phyloP scores from a whole-genome alignment of 768 basidiomycete species.

The Boletus rex-veris region DNA sequence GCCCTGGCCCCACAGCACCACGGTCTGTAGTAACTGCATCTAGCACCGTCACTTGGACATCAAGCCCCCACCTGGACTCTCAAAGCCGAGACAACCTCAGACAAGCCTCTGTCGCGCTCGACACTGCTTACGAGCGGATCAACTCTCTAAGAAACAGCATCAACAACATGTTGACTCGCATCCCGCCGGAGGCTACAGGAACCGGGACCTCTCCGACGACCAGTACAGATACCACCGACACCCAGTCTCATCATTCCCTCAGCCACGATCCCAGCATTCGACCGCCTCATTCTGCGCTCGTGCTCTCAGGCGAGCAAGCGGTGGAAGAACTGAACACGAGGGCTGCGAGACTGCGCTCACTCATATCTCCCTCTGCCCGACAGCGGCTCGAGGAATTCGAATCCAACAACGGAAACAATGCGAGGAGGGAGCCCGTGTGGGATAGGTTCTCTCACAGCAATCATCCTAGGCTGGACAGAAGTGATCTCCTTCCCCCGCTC shows the following conservation, averaged over 20 bases:
- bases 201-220: conserved; percentile 2
- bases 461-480: conserved; percentile 12
- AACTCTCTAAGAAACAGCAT: conserved; percentile 53
- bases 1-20: not conserved
- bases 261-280: conserved; percentile 24
- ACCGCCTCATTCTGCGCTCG: conserved; percentile 29
- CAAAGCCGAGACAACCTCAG: conserved; percentile 40
- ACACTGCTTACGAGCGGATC: conserved; percentile 53
- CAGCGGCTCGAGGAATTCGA: conserved; percentile 35
- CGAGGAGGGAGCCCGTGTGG: conserved; percentile 19
- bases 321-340: conserved; percentile 29
- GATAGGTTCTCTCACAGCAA: conserved; percentile 21
- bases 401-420: conserved; percentile 5
- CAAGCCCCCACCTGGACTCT: conserved; percentile 9
- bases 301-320: conserved; percentile 27
- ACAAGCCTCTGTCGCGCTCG: conserved; percentile 51
- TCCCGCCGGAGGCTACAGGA: conserved; percentile 35
- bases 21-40: conserved; percentile 3
- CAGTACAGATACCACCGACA: not conserved
- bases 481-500: conserved; percentile 17
- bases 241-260: conserved; percentile 10
- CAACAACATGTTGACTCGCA: conserved; percentile 37
- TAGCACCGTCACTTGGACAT: conserved; percentile 11
- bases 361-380: conserved; percentile 29
- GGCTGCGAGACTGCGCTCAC: conserved; percentile 27